These are phyloP conservation scores for Pedinophyceae sp. DNA, from an alignment of 139 green algal genomes.

Conservation along the genomic window DNA sequence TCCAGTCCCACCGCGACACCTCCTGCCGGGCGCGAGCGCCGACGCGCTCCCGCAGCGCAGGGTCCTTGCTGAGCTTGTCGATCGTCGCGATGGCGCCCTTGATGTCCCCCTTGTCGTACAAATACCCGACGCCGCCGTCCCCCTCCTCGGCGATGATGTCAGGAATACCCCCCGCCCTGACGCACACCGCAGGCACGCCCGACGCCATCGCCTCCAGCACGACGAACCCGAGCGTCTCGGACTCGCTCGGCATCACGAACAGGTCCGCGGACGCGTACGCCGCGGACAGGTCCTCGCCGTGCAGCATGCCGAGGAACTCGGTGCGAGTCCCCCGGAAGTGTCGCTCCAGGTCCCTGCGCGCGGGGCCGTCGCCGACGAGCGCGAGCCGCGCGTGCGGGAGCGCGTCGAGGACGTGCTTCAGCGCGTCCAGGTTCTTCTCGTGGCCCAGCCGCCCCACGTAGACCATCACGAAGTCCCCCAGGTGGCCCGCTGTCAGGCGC, in stretches of 20 bases:
- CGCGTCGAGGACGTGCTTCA: conserved; percentile 40
- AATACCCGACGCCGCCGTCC: conserved; percentile 27
- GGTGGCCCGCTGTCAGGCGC: conserved; percentile 48
- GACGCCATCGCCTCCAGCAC: conserved; percentile 92
- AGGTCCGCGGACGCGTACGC: conserved; percentile 86
- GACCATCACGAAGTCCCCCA: conserved; percentile 60
- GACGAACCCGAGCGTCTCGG: conserved; percentile 93
- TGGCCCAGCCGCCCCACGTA: conserved; percentile 84
- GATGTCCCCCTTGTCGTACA: conserved; percentile 42
- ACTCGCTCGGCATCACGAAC: conserved; percentile 89
- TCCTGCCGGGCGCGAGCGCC: conserved; percentile 11
- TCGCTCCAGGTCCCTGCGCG: conserved; percentile 47
- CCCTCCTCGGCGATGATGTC: conserved; percentile 64
- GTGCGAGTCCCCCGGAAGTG: conserved; percentile 43
- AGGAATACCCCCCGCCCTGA: conserved; percentile 69
- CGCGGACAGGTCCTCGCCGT: conserved; percentile 68
- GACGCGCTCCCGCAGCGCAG: conserved; percentile 11
- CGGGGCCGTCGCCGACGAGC: conserved; percentile 87
- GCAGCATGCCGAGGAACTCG: conserved; percentile 60
- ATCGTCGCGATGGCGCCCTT: conserved; percentile 15
- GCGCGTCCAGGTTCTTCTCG: conserved; percentile 39
- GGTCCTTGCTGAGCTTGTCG: conserved; percentile 11
- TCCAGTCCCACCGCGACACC: conserved; percentile 14
- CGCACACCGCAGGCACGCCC: conserved; percentile 76
- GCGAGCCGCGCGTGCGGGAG: conserved; percentile 50